Evolutionary conservation across 768 basidiomycete genomes (phyloP), one percentile per base, ranked within the genome.

Genomic region (Tricholoma sp.): DNA sequence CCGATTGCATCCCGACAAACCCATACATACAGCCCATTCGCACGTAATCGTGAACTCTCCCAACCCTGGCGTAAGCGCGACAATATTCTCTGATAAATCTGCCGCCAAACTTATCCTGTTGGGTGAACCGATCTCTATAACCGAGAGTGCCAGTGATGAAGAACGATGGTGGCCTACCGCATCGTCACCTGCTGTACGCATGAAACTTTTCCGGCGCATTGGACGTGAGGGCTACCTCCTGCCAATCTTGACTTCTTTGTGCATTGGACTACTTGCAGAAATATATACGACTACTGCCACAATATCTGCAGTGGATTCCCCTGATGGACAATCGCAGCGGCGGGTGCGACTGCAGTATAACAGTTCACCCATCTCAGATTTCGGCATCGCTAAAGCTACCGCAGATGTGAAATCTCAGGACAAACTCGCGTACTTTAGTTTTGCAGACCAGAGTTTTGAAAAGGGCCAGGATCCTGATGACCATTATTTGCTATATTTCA

Each of bases 401-500:
- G 70, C 63, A 13, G 52, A 63, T 1, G 76, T 78, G 9, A 71
- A 60, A 24, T 34, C 45, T 5, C 66, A 73, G 49, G 74, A 79
- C 61, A 65, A 63, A 45, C 62, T 80, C 12, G 69, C 70, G 5
- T 78, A 75, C 63, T 64, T 63, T 48, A 58, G 69, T 57, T 44
- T 63, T 17, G 41, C 63, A 8, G 63, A 66, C 2, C 50, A 62
- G 6, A 61, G 55, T 1, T 66, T 73, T 31, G 47, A 56, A 20
- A 64, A 65, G 45, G 72, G 75, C 3, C 77, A 78, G 50, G 72
- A 78, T 58, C 75, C 77, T 1, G 57, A 74, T 28, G 73, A 79
- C 17, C 78, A 79, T 57, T 79, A 79, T 58, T 80, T 78, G 77
- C 66, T 80, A 7, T 81, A 77, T 59, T 79, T 80, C 69, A 75